These are phyloP conservation scores for Aspergillus sergii DNA, from an alignment of 2,329 filamentous ascomycete species.

Conservation along the genomic window DNA sequence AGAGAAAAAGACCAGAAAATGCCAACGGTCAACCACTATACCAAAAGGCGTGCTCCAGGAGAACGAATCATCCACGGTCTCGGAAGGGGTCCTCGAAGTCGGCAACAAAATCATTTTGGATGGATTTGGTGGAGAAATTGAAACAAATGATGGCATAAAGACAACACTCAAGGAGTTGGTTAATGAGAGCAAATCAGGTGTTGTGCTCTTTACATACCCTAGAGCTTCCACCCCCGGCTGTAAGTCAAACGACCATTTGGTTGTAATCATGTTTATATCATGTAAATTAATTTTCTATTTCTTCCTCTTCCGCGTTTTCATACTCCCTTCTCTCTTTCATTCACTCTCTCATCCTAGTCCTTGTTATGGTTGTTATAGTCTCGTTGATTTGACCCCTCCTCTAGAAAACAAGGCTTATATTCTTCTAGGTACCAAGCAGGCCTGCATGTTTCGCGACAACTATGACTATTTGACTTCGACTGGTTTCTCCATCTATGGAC, in stretches of 20 bases:
- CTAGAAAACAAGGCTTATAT: conserved; percentile 10
- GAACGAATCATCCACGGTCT: conserved; percentile 23
- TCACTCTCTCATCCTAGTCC: not conserved
- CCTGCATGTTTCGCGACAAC: conserved; percentile 86
- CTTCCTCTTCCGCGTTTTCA: not conserved
- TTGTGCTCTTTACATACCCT: conserved; percentile 94
- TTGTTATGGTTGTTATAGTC: not conserved
- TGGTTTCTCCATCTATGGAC: conserved; percentile 84
- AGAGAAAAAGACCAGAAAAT: conserved; percentile 32
- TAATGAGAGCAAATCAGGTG: conserved; percentile 78
- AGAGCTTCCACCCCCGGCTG: conserved; percentile 93
- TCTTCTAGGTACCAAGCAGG: conserved; percentile 81
- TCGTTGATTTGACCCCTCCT: not conserved
- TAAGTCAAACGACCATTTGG: conserved; percentile 55
- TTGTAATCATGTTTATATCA: not conserved
- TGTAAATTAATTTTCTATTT: not conserved
- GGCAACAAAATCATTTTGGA: conserved; percentile 58
- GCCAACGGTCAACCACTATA: conserved; percentile 28
- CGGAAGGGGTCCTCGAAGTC: conserved; percentile 32
- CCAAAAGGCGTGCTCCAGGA: conserved; percentile 35
- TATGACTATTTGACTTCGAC: conserved; percentile 74
- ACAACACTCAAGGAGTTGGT: conserved; percentile 80
- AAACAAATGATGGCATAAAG: conserved; percentile 81
- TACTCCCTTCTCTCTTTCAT: not conserved
- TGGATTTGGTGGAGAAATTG: conserved; percentile 68